phyloP scores from a whole-genome alignment of 2,329 filamentous ascomycete species.

The Fusarium sp. region DNA sequence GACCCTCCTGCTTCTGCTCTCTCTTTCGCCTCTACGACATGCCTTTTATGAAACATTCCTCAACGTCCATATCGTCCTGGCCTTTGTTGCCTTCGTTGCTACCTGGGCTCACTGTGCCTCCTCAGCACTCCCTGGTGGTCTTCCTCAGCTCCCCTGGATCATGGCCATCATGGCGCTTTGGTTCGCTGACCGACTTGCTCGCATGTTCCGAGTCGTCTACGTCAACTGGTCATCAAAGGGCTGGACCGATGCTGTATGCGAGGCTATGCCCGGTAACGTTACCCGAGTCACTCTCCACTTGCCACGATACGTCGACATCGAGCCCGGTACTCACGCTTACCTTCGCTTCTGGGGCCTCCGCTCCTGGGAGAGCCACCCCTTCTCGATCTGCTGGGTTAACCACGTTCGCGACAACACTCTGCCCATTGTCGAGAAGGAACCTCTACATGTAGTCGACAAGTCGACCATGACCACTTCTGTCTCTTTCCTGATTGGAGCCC shows the following conservation, averaged over 20 bases:
- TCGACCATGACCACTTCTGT: slow-evolving; percentile 69
- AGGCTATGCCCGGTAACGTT: slow-evolving; percentile 78
- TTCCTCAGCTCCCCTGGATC: slow-evolving; percentile 82
- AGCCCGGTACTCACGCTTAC: slow-evolving; percentile 82
- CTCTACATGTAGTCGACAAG: slow-evolving; percentile 57
- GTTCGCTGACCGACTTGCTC: slow-evolving; percentile 77
- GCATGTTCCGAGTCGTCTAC: slow-evolving; percentile 75
- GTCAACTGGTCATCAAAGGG: slow-evolving; percentile 74
- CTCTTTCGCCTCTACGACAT: slow-evolving; percentile 86
- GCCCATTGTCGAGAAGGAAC: slow-evolving; percentile 60
- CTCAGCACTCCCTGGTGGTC: slow-evolving; percentile 73
- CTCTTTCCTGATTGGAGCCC: slow-evolving; percentile 88
- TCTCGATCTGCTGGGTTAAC: slow-evolving; percentile 83
- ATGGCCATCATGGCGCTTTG: slow-evolving; percentile 83
- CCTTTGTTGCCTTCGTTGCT: slow-evolving; percentile 75
- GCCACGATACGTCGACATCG: slow-evolving; percentile 75
- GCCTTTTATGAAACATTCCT: slow-evolving; percentile 98
- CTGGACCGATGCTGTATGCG: slow-evolving; percentile 75
- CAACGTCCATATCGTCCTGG: slow-evolving; percentile 85
- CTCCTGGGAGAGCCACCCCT: slow-evolving; percentile 82
- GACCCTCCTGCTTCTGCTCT: slow-evolving; percentile 75
- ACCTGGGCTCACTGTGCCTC: slow-evolving; percentile 85
- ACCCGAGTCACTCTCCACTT: slow-evolving; percentile 79
- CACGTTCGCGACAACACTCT: slow-evolving; percentile 61
- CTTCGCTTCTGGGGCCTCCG: slow-evolving; percentile 77